Base-by-base conservation (phyloP, 345 rosid genomes). In the Populus ilicifolia region DNA sequence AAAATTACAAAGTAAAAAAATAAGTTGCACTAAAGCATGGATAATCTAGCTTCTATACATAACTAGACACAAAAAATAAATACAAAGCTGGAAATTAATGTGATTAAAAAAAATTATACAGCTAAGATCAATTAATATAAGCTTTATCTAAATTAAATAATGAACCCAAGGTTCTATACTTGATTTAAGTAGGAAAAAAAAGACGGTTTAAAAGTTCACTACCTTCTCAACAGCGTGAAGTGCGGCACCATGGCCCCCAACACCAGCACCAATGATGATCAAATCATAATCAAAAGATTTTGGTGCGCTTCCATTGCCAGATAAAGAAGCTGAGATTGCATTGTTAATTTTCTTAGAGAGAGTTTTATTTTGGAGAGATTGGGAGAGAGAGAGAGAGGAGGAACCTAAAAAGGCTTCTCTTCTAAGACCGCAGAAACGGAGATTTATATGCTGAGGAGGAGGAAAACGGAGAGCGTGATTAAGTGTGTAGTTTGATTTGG, bases 211-310 rank as follows among this genome's bases (percentile, higher is more conserved):
- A 23, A 21, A 21, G 62, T 8, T 21, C n/a, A 54, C 62, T 54
- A 91, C 98, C 95, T 92, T 96, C 83, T 92, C 99, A 25, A 94
- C 97, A 69, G 99, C 97, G 70, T 96, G 98, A 52, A 96, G 90
- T 2, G 97, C 99, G 72, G 99, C 97, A 44, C 99, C 98, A 62
- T 93, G 99, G 5, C 98, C 99, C 18, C 99, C 98, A 25, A 96
- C 99, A 67, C 98, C 99, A 54, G 99, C 98, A 39, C 99, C 99
- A 25, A 93, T 89, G 69, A 96, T 96, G 82, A 93, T 77, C 86
- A 96, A 81, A 83, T 93, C 99, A 78, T 96, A 96, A 79, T 96
- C 97, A 67, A 93, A 96, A 27, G 93, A 86, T 84, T 88, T 87
- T 0, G 90, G 83, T 3, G 92, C 82, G 75, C 87, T 87, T 33